A percentile compares a stretch with the other conserved stretches of the same genome.
Conservation (phyloP, 139 green algal genomes). For the Klebsormidium nitens region DNA sequence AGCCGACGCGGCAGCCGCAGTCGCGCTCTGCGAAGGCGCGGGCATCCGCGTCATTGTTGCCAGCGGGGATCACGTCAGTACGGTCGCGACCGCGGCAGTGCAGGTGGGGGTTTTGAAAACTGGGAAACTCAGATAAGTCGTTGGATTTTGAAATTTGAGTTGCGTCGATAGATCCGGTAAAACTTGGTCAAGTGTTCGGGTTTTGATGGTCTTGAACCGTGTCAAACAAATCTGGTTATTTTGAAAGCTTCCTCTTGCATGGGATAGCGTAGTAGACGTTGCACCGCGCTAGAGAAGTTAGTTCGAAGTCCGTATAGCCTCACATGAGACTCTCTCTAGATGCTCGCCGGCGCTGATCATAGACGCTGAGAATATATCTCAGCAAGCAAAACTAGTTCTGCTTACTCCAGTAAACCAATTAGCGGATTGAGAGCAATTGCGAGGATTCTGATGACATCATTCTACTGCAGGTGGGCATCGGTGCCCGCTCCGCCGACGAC, state of each 20-base stretch:
- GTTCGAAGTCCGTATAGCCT: neutral
- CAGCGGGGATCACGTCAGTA: constrained; percentile 95
- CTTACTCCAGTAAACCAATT: neutral
- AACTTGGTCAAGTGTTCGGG: neutral
- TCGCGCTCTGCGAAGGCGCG: neutral
- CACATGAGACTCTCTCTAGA: neutral
- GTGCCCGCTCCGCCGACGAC: neutral
- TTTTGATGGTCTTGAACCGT: neutral
- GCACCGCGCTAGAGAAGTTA: neutral
- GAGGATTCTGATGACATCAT: neutral
- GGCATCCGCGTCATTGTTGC: constrained; percentile 66
- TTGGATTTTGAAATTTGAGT: neutral
- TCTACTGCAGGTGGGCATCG: neutral
- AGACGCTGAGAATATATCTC: no score
- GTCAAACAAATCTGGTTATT: no score
- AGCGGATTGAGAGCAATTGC: neutral
- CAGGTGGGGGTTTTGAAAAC: constrained; percentile 56
- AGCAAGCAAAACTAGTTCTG: neutral
- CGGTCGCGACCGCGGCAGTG: constrained; percentile 83
- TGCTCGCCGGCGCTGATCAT: no score
- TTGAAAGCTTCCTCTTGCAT: no score
- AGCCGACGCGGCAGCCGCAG: neutral
- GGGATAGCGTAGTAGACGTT: no score
- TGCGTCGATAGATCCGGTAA: no score
- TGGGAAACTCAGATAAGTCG: neutral